Percentiles rank a stretch among this genome's conserved stretches.
These are phyloP conservation scores for Mucor lusitanicus DNA, from an alignment of 371 early-diverging fungal species.

Conservation along the genomic window DNA sequence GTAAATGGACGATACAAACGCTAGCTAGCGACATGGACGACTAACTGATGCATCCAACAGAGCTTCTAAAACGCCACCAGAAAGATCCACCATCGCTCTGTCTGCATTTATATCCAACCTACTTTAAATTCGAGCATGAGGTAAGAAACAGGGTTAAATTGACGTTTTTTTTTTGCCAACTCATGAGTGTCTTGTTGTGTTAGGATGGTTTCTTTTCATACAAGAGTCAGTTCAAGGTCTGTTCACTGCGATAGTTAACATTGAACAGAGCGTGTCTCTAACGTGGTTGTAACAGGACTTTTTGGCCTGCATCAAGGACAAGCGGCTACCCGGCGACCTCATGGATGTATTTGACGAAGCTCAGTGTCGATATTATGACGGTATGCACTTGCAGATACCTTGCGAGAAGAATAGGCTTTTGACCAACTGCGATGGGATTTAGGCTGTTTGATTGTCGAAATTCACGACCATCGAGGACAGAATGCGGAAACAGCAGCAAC, in stretches of 20 bases:
- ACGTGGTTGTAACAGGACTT: conserved; percentile 64
- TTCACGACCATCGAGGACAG: conserved; percentile 53
- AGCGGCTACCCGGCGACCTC: conserved; percentile 55
- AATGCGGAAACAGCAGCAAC: conserved; percentile 11
- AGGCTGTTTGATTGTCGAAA: conserved; percentile 61
- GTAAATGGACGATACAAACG: neutral
- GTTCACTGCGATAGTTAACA: neutral
- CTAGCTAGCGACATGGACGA: neutral
- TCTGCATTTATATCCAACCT: conserved; percentile 62
- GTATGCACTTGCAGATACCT: conserved; percentile 18
- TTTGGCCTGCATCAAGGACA: conserved; percentile 56
- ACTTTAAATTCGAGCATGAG: conserved; percentile 69
- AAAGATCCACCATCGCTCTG: conserved; percentile 54
- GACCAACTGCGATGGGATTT: neutral
- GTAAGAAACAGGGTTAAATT: conserved; percentile 15
- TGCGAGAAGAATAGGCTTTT: neutral
- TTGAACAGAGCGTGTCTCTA: neutral
- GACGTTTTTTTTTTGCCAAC: neutral
- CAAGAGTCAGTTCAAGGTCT: conserved; percentile 64
- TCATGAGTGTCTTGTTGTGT: conserved; percentile 5
- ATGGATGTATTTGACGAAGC: conserved; percentile 63
- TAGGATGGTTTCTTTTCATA: conserved; percentile 67
- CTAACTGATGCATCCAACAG: conserved; percentile 15
- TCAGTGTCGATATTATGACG: conserved; percentile 62
- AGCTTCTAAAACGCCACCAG: conserved; percentile 45